These are phyloP conservation scores for Scheffersomyces stipitis DNA, from an alignment of 805 yeast species.

Conservation along the genomic window DNA sequence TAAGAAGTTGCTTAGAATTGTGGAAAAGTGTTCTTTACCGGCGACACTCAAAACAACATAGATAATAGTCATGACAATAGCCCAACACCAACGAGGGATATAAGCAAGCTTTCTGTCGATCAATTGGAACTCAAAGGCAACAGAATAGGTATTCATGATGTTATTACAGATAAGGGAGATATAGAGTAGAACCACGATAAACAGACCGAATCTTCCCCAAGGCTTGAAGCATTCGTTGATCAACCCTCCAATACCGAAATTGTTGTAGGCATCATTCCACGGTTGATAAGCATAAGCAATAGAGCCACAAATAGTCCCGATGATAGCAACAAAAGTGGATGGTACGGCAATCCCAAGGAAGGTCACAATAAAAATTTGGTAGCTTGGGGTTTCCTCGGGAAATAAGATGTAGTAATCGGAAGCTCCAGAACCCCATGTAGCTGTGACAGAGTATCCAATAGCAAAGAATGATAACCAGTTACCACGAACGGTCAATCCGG, in stretches of 20 bases:
- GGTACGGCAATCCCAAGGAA: constrained; percentile 42
- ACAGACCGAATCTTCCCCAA: constrained; percentile 82
- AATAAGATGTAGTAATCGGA: constrained; percentile 34
- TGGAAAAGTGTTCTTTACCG: constrained; percentile 71
- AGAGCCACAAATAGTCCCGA: constrained; percentile 70
- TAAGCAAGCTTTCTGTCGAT: constrained; percentile 52
- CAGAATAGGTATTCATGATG: constrained; percentile 76
- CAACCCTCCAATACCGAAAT: constrained; percentile 74
- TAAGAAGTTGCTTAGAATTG: constrained; percentile 74
- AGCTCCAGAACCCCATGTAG: constrained; percentile 37
- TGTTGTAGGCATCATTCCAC: constrained; percentile 58
- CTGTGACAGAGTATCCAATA: constrained; percentile 34
- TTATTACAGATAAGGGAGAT: constrained; percentile 80
- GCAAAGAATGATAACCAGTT: constrained; percentile 37
- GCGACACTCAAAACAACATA: constrained; percentile 72
- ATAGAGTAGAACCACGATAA: constrained; percentile 66
- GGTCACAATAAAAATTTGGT: constrained; percentile 27
- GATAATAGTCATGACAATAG: constrained; percentile 58
- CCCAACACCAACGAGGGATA: constrained; percentile 79
- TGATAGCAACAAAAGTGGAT: constrained; percentile 70
- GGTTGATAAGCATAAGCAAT: constrained; percentile 57
- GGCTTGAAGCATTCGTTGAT: constrained; percentile 60
- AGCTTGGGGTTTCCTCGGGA: constrained; percentile 27
- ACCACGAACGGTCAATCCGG: constrained; percentile 22
- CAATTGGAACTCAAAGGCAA: constrained; percentile 76